These are phyloP conservation scores for Achaetomium macrosporum DNA, from an alignment of 2,329 filamentous ascomycete genomes.

Conservation along the genomic window DNA sequence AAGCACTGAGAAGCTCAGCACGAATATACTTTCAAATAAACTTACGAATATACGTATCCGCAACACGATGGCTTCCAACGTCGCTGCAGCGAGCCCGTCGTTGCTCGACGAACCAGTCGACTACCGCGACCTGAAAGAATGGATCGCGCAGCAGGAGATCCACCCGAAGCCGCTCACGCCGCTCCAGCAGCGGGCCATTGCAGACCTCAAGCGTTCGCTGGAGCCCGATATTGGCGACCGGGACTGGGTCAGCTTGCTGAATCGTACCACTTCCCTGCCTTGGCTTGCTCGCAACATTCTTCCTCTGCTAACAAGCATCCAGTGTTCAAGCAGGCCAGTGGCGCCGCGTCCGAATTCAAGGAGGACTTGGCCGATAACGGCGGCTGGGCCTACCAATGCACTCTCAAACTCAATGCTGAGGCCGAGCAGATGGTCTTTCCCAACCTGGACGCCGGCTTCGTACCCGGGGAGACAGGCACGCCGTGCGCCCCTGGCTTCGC, in stretches of 20 bases:
- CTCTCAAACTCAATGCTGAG: not conserved
- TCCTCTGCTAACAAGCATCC: not conserved
- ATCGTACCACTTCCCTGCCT: slow-evolving; percentile 28
- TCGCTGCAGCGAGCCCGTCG: not conserved
- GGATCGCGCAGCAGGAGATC: slow-evolving; percentile 37
- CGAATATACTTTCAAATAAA: not conserved
- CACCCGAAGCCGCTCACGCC: slow-evolving; percentile 33
- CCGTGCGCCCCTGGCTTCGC: slow-evolving; percentile 33
- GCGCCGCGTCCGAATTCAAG: slow-evolving; percentile 17
- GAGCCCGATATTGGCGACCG: slow-evolving; percentile 22
- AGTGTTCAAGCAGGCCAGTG: slow-evolving; percentile 9
- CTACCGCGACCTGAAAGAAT: slow-evolving; percentile 35
- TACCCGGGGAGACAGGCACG: slow-evolving; percentile 16
- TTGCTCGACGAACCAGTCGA: slow-evolving; percentile 16
- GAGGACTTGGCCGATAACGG: slow-evolving; percentile 4
- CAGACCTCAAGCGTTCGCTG: slow-evolving; percentile 32
- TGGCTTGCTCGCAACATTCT: not conserved
- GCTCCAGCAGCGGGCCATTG: slow-evolving; percentile 37
- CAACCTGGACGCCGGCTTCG: slow-evolving; percentile 26
- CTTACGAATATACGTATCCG: not conserved
- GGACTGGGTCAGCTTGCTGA: slow-evolving; percentile 38
- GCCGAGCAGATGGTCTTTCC: slow-evolving; percentile 24
- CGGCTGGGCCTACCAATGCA: not conserved
- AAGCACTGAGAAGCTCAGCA: too few species aligned
- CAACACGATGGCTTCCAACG: not conserved